These are phyloP conservation scores for Saccharomycopsis phalli DNA, from an alignment of 1,139 yeast species.

Conservation along the genomic window DNA sequence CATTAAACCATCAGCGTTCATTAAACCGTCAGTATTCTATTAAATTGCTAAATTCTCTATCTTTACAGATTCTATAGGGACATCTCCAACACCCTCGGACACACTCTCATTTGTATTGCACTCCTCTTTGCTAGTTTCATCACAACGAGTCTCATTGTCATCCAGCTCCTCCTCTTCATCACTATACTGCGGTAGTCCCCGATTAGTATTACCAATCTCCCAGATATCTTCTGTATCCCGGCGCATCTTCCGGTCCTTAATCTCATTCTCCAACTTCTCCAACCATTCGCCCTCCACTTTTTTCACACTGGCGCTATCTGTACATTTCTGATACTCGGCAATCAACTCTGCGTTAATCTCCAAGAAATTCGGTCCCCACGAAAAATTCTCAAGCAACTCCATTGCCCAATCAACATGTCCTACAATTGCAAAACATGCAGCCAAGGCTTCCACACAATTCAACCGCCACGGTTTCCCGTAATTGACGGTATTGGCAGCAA, in stretches of 20 bases:
- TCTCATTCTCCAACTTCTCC: constrained; percentile 57
- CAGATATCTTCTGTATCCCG: constrained; percentile 55
- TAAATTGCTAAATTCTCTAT: background rate
- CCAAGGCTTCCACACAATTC: constrained; percentile 95
- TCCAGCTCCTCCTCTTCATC: constrained; percentile 25
- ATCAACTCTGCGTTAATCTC: constrained; percentile 74
- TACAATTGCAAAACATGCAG: constrained; percentile 93
- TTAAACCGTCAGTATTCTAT: too few relatives aligned
- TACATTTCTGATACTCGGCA: constrained; percentile 66
- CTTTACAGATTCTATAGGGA: background rate
- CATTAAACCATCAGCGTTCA: too few relatives aligned
- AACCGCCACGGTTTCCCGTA: constrained; percentile 95
- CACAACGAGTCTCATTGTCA: constrained; percentile 21
- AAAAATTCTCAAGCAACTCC: constrained; percentile 62
- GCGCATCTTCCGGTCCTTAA: constrained; percentile 48
- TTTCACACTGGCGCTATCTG: constrained; percentile 68
- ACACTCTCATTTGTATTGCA: background rate
- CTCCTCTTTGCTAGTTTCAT: background rate
- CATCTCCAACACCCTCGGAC: constrained; percentile 1
- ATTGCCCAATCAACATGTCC: constrained; percentile 90
- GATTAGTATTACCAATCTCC: constrained; percentile 72
- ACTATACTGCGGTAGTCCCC: constrained; percentile 25
- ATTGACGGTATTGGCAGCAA: constrained; percentile 95
- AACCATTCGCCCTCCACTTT: constrained; percentile 74
- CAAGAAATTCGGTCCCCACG: constrained; percentile 88